Evolutionary conservation across 2,329 filamentous ascomycete species (phyloP).

Genomic region (Trichoderma breve): DNA sequence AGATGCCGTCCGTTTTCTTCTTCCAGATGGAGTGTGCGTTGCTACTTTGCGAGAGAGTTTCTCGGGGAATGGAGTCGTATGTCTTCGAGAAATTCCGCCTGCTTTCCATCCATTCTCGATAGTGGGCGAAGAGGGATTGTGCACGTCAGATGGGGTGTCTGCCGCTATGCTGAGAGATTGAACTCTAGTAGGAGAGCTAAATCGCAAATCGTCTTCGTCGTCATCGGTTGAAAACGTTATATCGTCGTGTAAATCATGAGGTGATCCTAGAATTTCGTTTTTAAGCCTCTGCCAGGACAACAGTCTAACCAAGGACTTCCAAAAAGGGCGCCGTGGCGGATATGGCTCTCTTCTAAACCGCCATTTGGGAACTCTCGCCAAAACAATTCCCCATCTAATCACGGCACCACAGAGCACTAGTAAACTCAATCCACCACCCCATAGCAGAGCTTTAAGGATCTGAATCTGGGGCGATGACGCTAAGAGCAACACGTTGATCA

Average conservation of each 20-base stretch:
- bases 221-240: constrained; percentile 35
- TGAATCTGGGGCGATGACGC: constrained; percentile 77
- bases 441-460: constrained; percentile 82
- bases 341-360: constrained; percentile 64
- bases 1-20: constrained; percentile 64
- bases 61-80: constrained; percentile 52
- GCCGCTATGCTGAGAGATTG: constrained; percentile 31
- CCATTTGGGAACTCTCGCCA: constrained; percentile 90
- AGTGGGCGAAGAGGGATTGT: constrained; percentile 23
- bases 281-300: constrained; percentile 50
- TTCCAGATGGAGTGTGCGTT: constrained; percentile 60
- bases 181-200: constrained; percentile 28
- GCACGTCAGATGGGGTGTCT: constrained; percentile 22
- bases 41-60: constrained; percentile 39
- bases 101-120: constrained; percentile 23
- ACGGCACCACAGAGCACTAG: constrained; percentile 71
- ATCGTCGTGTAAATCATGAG: constrained; percentile 35
- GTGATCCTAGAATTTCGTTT: constrained; percentile 35
- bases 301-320: constrained; percentile 40
- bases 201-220: constrained; percentile 24
- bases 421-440: constrained; percentile 75
- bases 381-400: constrained; percentile 76
- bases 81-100: constrained; percentile 37
- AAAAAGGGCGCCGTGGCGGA: constrained; percentile 37
- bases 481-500: constrained; percentile 79